These are phyloP conservation scores for Candida tibetensis DNA, from an alignment of 805 yeast species.

Conservation along the genomic window DNA sequence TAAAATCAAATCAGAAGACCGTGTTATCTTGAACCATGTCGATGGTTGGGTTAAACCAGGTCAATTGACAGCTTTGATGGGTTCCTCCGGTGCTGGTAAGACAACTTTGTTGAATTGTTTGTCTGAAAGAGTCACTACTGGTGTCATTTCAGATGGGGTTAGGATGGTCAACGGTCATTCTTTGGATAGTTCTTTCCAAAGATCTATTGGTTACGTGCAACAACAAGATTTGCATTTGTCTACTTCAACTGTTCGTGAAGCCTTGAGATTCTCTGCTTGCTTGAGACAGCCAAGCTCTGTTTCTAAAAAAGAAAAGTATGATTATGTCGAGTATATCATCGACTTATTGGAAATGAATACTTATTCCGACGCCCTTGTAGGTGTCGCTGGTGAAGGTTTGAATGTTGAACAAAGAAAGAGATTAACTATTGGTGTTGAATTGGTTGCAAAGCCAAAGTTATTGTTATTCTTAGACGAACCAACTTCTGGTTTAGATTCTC, in stretches of 20 bases:
- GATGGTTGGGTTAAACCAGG: conserved; percentile 87
- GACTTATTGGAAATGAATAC: conserved; percentile 23
- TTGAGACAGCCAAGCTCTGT: conserved; percentile 26
- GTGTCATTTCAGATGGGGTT: conserved; percentile 24
- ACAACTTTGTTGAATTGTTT: conserved; percentile 44
- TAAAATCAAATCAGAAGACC: conserved; percentile 55
- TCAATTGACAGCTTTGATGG: conserved; percentile 73
- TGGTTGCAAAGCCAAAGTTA: conserved; percentile 39
- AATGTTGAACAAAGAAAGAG: conserved; percentile 42
- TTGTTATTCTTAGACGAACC: conserved; percentile 42
- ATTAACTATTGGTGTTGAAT: conserved; percentile 41
- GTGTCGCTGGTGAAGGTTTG: conserved; percentile 36
- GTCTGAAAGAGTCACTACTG: conserved; percentile 21
- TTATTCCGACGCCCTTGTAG: conserved; percentile 32
- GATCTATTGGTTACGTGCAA: conserved; percentile 34
- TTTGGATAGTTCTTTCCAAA: conserved; percentile 26
- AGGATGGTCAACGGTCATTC: conserved; percentile 37
- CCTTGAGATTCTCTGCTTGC: conserved; percentile 24
- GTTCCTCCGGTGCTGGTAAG: conserved; percentile 48
- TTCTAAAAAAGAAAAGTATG: conserved; percentile 20
- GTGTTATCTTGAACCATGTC: conserved; percentile 60
- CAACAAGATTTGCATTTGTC: conserved; percentile 34
- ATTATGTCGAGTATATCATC: conserved; percentile 25
- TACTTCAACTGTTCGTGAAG: conserved; percentile 31
- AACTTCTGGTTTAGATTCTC: conserved; percentile 44